Conservation (phyloP, 805 yeast species). For the Metschnikowia continentalis region DNA sequence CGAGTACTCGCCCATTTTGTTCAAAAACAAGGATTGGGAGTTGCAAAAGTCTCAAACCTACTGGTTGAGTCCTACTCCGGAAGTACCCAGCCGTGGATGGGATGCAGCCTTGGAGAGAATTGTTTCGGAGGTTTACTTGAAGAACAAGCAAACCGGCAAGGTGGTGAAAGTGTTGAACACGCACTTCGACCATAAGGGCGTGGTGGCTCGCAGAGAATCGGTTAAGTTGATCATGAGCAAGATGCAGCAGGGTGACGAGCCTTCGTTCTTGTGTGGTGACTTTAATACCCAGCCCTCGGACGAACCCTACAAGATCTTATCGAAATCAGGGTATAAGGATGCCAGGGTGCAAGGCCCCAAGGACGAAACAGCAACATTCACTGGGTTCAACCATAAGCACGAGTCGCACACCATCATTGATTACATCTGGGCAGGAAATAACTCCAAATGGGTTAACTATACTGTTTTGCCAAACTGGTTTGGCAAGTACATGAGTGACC, state of each 20-base stretch:
- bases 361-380: conserved; percentile 42
- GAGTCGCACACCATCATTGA: conserved; percentile 36
- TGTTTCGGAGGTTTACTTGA: conserved; percentile 35
- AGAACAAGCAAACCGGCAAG: conserved; percentile 20
- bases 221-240: conserved; percentile 36
- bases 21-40: conserved; percentile 28
- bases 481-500: conserved; percentile 36
- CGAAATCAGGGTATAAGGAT: conserved; percentile 36
- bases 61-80: conserved; percentile 41
- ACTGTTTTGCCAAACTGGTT: conserved; percentile 38
- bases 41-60: conserved; percentile 28
- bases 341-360: conserved; percentile 28
- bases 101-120: conserved; percentile 41
- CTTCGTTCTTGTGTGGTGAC: conserved; percentile 41
- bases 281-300: conserved; percentile 40
- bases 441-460: conserved; percentile 12
- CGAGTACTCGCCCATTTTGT: conserved; percentile 32
- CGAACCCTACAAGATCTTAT: conserved; percentile 38
- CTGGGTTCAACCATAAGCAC: conserved; percentile 41
- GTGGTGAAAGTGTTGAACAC: conserved; percentile 35
- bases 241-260: conserved; percentile 31
- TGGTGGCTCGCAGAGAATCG: conserved; percentile 31
- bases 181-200: conserved; percentile 41
- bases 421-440: conserved; percentile 38
- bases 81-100: conserved; percentile 38